Evolutionary conservation across 78 protist genomes (phyloP).

Genomic region (slime mould (Dictyostelium discoideum)): dicty_2.7 NC_007091.3:750001-750500

Average conservation of each 20-base stretch:
- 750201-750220: conserved; percentile 64
- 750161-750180: conserved; percentile 34
- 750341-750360: conserved; percentile 58
- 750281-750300: conserved; percentile 50
- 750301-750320: conserved; percentile 10
- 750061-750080: conserved; percentile 85
- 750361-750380: conserved; percentile 72
- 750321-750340: conserved; percentile 20
- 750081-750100: conserved; percentile 83
- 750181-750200: conserved; percentile 45
- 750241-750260: conserved; percentile 77
- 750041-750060: conserved; percentile 80
- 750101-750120: conserved; percentile 88
- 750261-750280: conserved; percentile 76
- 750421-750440: conserved; percentile 41
- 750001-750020: conserved; percentile 25
- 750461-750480: conserved; percentile 73
- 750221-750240: conserved; percentile 79
- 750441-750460: conserved; percentile 30
- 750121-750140: conserved; percentile 76
- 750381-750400: conserved; percentile 78
- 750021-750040: conserved; percentile 50
- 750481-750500: conserved; percentile 50
- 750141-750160: conserved; percentile 37
- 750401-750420: conserved; percentile 50